These are phyloP conservation scores for Colletotrichum sp. DNA, from an alignment of 2,329 filamentous ascomycete genomes.

Conservation along the genomic window DNA sequence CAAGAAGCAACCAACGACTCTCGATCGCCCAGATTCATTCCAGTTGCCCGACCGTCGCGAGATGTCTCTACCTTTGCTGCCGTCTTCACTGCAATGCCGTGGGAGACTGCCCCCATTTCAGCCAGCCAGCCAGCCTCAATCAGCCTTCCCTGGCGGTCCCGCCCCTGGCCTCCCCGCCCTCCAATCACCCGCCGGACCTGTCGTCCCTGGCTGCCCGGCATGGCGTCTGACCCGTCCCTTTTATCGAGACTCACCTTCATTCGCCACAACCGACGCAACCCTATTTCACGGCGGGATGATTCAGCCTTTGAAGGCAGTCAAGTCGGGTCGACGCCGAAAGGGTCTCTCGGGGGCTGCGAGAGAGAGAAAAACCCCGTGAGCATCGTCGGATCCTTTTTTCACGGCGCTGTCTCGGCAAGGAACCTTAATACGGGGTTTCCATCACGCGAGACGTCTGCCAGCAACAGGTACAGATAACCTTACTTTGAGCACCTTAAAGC, in stretches of 20 bases:
- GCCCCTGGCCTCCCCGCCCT: not conserved
- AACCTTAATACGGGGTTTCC: not conserved
- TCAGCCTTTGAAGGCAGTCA: not conserved
- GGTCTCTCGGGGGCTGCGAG: not conserved
- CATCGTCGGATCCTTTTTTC: not conserved
- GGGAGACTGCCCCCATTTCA: not conserved
- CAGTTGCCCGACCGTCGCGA: not conserved
- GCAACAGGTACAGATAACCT: not conserved
- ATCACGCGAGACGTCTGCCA: not conserved
- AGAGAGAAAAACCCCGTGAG: not conserved
- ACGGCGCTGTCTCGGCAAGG: not conserved
- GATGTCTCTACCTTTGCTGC: not conserved
- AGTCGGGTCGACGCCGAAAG: not conserved
- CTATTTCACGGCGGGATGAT: not conserved
- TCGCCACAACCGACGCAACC: not conserved
- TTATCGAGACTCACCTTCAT: not conserved
- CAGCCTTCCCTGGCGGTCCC: slow-evolving; percentile 3
- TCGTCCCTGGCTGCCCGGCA: not conserved
- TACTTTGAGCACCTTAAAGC: not conserved
- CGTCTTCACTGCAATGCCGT: not conserved
- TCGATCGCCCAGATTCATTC: not conserved
- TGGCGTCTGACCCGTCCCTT: not conserved
- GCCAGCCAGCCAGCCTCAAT: not conserved
- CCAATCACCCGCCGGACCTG: not conserved
- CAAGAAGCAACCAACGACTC: not conserved